Percentiles rank a stretch among this genome's conserved stretches.
Evolutionary conservation across 1,139 yeast genomes (phyloP).

Genomic region (Trichomonascaceae sp.): DNA sequence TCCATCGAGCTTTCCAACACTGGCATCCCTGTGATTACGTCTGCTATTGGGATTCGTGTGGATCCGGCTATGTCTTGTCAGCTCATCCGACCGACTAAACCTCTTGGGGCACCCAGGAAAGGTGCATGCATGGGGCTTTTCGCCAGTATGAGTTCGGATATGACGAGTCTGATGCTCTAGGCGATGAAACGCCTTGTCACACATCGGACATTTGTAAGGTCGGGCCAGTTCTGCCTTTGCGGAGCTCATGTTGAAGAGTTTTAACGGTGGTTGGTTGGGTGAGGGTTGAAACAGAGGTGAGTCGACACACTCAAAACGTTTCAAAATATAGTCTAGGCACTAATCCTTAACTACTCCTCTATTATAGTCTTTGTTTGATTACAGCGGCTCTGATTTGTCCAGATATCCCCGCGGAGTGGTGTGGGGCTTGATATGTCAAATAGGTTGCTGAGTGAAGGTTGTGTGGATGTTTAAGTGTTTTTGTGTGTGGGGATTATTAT

Average conservation of each 20-base stretch:
- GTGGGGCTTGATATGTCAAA: background rate
- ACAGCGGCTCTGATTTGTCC: background rate
- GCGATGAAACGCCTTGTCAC: slow-evolving; percentile 88
- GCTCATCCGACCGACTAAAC: slow-evolving; percentile 83
- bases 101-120: slow-evolving; percentile 83
- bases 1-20: slow-evolving; percentile 3
- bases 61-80: slow-evolving; percentile 82
- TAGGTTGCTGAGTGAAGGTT: background rate
- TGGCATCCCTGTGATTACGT: slow-evolving; percentile 36
- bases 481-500: background rate
- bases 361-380: background rate
- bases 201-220: slow-evolving; percentile 88
- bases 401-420: background rate
- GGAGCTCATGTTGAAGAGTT: slow-evolving; percentile 11
- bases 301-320: background rate
- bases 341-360: background rate
- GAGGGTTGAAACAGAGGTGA: background rate
- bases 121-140: slow-evolving; percentile 83
- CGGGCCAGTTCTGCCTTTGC: slow-evolving; percentile 39
- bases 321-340: background rate
- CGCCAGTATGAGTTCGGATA: slow-evolving; percentile 93
- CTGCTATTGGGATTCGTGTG: slow-evolving; percentile 75
- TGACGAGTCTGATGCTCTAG: slow-evolving; percentile 93
- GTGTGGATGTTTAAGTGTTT: background rate
- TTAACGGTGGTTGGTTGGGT: background rate